Evolutionary conservation across 495 filamentous ascomycete genomes (phyloP).

Genomic region (Chlorociboria aeruginascens): DNA sequence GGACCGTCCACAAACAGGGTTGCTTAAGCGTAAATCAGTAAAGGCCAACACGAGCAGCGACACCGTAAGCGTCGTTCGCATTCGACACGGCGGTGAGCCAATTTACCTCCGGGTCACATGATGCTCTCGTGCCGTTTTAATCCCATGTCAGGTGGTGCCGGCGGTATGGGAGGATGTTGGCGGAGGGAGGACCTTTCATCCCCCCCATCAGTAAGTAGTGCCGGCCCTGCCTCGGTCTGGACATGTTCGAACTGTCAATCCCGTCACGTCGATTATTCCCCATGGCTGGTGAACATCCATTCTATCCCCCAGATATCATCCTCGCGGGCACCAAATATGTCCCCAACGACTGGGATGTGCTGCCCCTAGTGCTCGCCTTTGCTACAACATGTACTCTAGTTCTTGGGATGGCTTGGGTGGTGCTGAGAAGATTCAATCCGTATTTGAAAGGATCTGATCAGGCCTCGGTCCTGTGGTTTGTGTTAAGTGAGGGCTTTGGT

Average conservation of each 20-base stretch:
- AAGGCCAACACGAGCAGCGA: no score
- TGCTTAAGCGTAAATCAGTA: no score
- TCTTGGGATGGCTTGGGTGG: slow-evolving; percentile 28
- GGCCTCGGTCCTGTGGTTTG: slow-evolving; percentile 46
- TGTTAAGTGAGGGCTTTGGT: slow-evolving; percentile 31
- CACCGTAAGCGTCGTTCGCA: no score
- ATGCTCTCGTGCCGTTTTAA: no score
- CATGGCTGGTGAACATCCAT: slow-evolving; percentile 22
- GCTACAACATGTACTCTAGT: slow-evolving; percentile 31
- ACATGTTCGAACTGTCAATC: neutral
- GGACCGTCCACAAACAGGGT: no score
- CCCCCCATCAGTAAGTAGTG: neutral
- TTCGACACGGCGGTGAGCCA: no score
- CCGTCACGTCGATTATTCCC: neutral
- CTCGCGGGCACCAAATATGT: slow-evolving; percentile 29
- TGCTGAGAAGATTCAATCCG: slow-evolving; percentile 30
- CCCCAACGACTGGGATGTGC: slow-evolving; percentile 36
- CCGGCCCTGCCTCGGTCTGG: neutral
- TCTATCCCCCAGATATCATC: slow-evolving; percentile 32
- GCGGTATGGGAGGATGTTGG: no score
- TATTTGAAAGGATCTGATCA: slow-evolving; percentile 30
- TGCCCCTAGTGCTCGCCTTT: slow-evolving; percentile 36
- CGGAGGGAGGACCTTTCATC: neutral
- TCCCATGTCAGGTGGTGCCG: no score
- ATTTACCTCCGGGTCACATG: no score